phyloP scores from a whole-genome alignment of 306 rosid species.

The Pueraria montana region DNA sequence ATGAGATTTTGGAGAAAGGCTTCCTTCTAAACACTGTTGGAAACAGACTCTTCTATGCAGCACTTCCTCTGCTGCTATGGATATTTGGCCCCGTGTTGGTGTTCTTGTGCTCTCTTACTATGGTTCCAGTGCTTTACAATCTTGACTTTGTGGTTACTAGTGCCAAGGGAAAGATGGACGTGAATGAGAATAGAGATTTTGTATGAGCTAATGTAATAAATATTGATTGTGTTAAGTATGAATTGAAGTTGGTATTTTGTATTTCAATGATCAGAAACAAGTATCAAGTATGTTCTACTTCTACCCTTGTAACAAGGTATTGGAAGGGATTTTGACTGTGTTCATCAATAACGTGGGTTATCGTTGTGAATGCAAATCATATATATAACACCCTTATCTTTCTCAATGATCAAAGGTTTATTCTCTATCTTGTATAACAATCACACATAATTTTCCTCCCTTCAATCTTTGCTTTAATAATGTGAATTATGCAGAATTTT shows the following conservation, averaged over 20 bases:
- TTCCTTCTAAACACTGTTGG: slow-evolving; percentile 80
- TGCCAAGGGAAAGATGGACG: slow-evolving; percentile 45
- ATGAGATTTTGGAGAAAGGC: slow-evolving; percentile 79
- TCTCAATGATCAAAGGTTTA: slow-evolving; percentile 57
- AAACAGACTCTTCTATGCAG: slow-evolving; percentile 83
- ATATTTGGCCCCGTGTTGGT: slow-evolving; percentile 93
- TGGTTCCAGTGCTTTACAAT: slow-evolving; percentile 89
- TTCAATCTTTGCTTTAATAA: background rate
- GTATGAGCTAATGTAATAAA: slow-evolving; percentile 33
- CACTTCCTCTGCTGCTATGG: slow-evolving; percentile 89
- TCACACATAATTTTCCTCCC: background rate
- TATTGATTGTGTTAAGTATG: background rate
- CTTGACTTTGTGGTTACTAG: slow-evolving; percentile 69
- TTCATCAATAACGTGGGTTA: slow-evolving; percentile 11
- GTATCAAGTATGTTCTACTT: background rate
- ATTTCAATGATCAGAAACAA: background rate
- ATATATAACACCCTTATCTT: slow-evolving; percentile 36
- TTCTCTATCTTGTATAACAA: slow-evolving; percentile 65
- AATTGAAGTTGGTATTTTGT: background rate
- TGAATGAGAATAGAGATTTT: slow-evolving; percentile 41
- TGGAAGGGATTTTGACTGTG: slow-evolving; percentile 12
- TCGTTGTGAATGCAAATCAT: background rate
- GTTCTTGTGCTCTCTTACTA: slow-evolving; percentile 69
- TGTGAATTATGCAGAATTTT: background rate
- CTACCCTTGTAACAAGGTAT: background rate